These are phyloP conservation scores for Acer yangbiense DNA, from an alignment of 345 rosid genomes.

Conservation along the genomic window DNA sequence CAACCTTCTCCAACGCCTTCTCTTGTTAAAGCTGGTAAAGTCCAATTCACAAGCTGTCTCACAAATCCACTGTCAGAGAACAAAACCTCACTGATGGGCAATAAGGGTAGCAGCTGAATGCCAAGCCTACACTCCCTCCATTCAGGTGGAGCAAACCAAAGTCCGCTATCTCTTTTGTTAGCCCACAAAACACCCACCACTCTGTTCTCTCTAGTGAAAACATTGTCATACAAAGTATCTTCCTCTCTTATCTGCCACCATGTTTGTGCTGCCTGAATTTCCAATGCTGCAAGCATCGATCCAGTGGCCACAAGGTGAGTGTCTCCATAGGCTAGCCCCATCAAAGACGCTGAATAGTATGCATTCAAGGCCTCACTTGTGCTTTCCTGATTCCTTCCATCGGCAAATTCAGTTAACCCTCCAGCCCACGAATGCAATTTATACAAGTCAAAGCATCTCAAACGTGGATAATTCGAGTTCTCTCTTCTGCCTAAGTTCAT, in stretches of 20 bases:
- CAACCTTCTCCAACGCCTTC: slow-evolving; percentile 86
- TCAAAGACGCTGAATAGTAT: slow-evolving; percentile 86
- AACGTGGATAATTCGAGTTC: slow-evolving; percentile 59
- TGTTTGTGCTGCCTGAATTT: slow-evolving; percentile 82
- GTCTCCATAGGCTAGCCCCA: slow-evolving; percentile 95
- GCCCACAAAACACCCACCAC: slow-evolving; percentile 88
- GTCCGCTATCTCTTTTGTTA: slow-evolving; percentile 84
- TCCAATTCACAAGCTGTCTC: slow-evolving; percentile 80
- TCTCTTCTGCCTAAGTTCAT: slow-evolving; percentile 64
- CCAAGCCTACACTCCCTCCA: slow-evolving; percentile 88
- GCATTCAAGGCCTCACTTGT: slow-evolving; percentile 93
- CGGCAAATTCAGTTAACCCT: slow-evolving; percentile 81
- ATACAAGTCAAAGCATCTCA: slow-evolving; percentile 88
- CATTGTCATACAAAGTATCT: slow-evolving; percentile 52
- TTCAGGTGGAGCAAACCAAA: slow-evolving; percentile 86
- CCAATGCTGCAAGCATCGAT: slow-evolving; percentile 67
- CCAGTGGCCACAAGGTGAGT: slow-evolving; percentile 66
- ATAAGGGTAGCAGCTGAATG: slow-evolving; percentile 76
- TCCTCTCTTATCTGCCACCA: slow-evolving; percentile 93
- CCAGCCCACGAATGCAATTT: slow-evolving; percentile 98
- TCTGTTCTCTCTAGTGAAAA: slow-evolving; percentile 75
- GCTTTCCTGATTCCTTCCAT: slow-evolving; percentile 92
- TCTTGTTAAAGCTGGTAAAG: slow-evolving; percentile 65
- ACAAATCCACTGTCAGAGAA: slow-evolving; percentile 63
- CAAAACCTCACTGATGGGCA: slow-evolving; percentile 69